Evolutionary conservation across 208 protist species (phyloP).

Genomic region (Acanthamoeba lugdunensis): DNA sequence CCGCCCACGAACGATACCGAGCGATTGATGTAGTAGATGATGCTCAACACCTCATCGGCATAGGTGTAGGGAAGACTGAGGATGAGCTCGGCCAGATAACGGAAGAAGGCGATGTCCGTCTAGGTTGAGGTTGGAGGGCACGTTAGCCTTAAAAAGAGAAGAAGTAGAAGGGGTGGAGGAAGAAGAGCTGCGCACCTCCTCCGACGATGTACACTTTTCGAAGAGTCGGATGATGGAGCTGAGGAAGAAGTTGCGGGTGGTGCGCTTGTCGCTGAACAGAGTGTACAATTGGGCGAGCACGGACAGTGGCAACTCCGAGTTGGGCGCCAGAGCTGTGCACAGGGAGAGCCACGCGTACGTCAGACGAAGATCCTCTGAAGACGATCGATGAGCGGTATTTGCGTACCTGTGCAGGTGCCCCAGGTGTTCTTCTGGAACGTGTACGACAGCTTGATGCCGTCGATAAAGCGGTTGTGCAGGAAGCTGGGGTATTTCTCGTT

Average conservation of each 20-base stretch:
- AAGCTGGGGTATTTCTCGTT: slow-evolving; percentile 71
- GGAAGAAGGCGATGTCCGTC: slow-evolving; percentile 66
- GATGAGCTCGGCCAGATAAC: slow-evolving; percentile 67
- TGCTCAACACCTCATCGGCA: slow-evolving; percentile 61
- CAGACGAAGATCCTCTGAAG: not conserved
- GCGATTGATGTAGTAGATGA: slow-evolving; percentile 58
- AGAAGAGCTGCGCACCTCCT: slow-evolving; percentile 34
- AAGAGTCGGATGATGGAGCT: slow-evolving; percentile 58
- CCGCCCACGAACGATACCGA: slow-evolving; percentile 65
- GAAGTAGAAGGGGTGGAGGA: not conserved
- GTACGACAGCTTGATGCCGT: slow-evolving; percentile 72
- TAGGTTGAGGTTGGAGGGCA: not conserved
- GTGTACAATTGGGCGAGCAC: slow-evolving; percentile 69
- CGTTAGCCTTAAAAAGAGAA: not conserved
- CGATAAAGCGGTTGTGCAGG: slow-evolving; percentile 70
- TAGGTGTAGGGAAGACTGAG: slow-evolving; percentile 70
- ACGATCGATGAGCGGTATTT: not conserved
- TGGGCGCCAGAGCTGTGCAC: not conserved
- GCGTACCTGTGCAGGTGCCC: slow-evolving; percentile 12
- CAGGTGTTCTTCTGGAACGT: slow-evolving; percentile 51
- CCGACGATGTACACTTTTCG: slow-evolving; percentile 52
- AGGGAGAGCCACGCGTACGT: not conserved
- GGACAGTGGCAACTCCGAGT: not conserved
- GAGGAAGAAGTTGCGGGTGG: slow-evolving; percentile 49
- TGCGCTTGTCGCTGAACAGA: slow-evolving; percentile 72